Base-by-base conservation (phyloP, 2,329 filamentous ascomycete species). In the Penicillium sp. region DNA sequence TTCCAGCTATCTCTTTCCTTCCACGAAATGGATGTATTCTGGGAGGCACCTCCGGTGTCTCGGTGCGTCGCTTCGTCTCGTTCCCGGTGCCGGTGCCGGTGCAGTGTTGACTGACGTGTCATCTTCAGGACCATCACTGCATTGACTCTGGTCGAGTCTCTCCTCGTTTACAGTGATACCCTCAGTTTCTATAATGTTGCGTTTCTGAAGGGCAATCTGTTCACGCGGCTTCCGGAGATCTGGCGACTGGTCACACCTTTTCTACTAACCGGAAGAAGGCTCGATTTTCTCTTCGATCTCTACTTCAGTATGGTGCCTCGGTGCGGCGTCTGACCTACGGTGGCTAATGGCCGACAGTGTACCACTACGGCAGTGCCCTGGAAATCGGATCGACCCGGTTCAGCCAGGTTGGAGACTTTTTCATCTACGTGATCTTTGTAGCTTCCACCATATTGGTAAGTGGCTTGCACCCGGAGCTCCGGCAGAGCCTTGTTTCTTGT, bases 401-500 rank as follows among this genome's bases (percentile, higher is more conserved):
- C 70, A 75, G 79, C 39, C 80, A 82, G 61, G 88, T 88, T 52
- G 91, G 90, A 67, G 88, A 94, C 69, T 83, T 94, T 63, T 79
- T 94, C 57, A 86, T 86, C 75, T 96, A 95, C 70, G 75, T 95
- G 63, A 74, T 86, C 53, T 94, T 94, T 69, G 81, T 92, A 63
- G 79, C 82, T 62, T 74, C 75, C 47, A 75, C 87, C 65, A 93
- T 94, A 60, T 69, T 90, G 78, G 91, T 96, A 90, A 85, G 91
- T 81, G 62, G 57, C 57, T 53, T 62, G 66, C 52, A 59, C 54
- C 59, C 33, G 45, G 39, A 18, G 49, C 58, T 49, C 38, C 28
- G 36, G 53, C 54, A 59, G 53, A 61, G 54, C 45, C 52, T 45
- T 55, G 38, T 38, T 23, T 48, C 47, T 46, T 54, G 50, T 57